Evolutionary conservation across 1,139 yeast species (phyloP).

Genomic region (Suhomyces choctaworum): DNA sequence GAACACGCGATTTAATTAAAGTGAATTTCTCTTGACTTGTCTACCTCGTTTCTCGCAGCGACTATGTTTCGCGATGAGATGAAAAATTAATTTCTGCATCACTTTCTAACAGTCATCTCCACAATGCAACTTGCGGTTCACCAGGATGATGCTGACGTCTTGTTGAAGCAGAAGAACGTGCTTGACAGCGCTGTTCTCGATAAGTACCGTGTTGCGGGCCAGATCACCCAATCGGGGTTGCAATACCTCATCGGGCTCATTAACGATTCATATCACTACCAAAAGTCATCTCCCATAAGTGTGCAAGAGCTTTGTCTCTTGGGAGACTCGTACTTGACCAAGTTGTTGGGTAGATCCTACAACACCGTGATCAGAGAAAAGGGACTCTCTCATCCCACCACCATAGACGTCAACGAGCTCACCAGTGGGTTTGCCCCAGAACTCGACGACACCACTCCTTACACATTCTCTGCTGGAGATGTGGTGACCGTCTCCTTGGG

Average conservation of each 20-base stretch:
- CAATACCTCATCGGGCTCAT: conserved; percentile 65
- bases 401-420: conserved; percentile 80
- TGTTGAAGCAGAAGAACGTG: conserved; percentile 72
- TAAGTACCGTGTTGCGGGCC: conserved; percentile 88
- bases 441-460: conserved; percentile 59
- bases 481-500: conserved; percentile 81
- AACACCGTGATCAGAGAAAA: conserved; percentile 65
- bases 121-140: conserved; percentile 65
- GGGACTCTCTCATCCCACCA: conserved; percentile 91
- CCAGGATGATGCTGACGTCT: conserved; percentile 69
- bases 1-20: too few species aligned
- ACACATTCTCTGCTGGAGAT: conserved; percentile 71
- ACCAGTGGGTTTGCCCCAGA: conserved; percentile 84
- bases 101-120: conserved; percentile 2
- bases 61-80: conserved; percentile 11
- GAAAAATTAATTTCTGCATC: conserved; percentile 8
- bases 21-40: too few species aligned
- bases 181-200: conserved; percentile 63
- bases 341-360: conserved; percentile 55
- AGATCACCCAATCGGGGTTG: conserved; percentile 84
- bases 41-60: too few species aligned
- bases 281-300: conserved; percentile 44
- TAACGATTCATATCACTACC: conserved; percentile 66
- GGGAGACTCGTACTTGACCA: conserved; percentile 71
- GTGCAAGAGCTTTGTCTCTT: conserved; percentile 78